phyloP scores from a whole-genome alignment of 2,329 filamentous ascomycete species.

The Grosmannia serpens region DNA sequence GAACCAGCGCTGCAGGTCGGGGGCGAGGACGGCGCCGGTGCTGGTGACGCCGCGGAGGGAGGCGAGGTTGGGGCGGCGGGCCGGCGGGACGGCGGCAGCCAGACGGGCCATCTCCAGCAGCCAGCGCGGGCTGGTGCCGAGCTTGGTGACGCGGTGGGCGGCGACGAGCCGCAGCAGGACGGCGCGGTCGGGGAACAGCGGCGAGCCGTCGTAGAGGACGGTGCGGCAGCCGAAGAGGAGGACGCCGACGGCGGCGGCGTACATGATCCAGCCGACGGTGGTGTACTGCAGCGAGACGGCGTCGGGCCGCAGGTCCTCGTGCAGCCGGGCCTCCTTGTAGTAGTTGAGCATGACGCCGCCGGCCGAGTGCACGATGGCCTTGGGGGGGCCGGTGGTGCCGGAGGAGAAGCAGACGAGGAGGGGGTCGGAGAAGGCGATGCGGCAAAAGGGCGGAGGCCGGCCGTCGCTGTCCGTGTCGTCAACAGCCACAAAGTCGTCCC shows the following conservation, averaged over 20 bases:
- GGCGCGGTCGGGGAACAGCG: conserved; percentile 57
- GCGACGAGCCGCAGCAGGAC: conserved; percentile 52
- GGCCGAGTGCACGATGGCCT: conserved; percentile 72
- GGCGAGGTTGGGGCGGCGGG: conserved; percentile 49
- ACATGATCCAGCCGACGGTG: conserved; percentile 85
- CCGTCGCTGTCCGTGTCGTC: conserved; percentile 9
- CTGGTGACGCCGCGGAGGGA: conserved; percentile 50
- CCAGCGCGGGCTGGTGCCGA: conserved; percentile 69
- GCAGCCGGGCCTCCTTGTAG: conserved; percentile 46
- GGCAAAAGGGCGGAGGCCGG: conserved; percentile 37
- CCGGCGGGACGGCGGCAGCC: conserved; percentile 37
- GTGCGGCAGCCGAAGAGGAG: conserved; percentile 49
- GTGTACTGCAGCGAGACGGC: conserved; percentile 43
- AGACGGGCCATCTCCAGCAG: conserved; percentile 59
- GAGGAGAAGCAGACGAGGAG: conserved; percentile 70
- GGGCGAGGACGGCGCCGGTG: conserved; percentile 73
- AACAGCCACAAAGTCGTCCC: conserved; percentile 30
- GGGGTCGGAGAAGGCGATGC: conserved; percentile 60
- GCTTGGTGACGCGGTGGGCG: conserved; percentile 54
- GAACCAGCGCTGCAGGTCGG: conserved; percentile 70
- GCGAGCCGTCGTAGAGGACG: conserved; percentile 74
- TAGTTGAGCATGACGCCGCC: conserved; percentile 48
- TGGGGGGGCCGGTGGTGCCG: conserved; percentile 73
- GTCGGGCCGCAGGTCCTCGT: conserved; percentile 29
- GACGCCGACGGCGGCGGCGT: conserved; percentile 47